Evolutionary conservation across 192 early-diverging fungal species (phyloP), one percentile per base, ranked within the genome.

Genomic region (Geranomyces michiganensis): DNA sequence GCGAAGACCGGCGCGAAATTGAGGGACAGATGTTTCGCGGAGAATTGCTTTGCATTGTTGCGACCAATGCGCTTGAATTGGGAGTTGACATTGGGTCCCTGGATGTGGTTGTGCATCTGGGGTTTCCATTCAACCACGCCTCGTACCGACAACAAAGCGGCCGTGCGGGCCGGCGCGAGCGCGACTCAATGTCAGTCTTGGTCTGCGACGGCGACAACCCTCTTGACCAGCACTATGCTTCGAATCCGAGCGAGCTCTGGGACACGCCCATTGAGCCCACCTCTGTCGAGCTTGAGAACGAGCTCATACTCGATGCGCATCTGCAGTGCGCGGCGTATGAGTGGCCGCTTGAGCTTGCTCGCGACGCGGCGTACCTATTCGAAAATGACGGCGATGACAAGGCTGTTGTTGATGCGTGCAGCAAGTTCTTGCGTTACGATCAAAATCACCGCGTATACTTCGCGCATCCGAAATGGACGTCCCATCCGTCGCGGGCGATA

Each of bases 21-120:
- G 93, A 95, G 74, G 62, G 68, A 10, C 65, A 74, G 47, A 70
- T 95, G 74, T 93, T 93, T 77, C 26, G 56, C n/a, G 91, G 90
- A 0, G 75, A 85, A 17, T 62, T 92, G 29, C 66, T 86, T 5
- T 78, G 79, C 71, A 85, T 93, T 27, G 77, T 93, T 0, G 84
- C 90, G 5, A 94, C 93, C 41, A 92, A 87, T 53, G 93, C 93
- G 0, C 78, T 95, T 32, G 93, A 95, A 64, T 79, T 95, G 0
- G 93, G 93, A 5, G 84, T 95, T 9, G 92, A 95, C 71, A 90
- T 93, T 56, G 93, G 93, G 13, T 62, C 72, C 1, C 51, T 78
- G 7, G 92, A 93, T 71, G 89, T 82, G 12, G 91, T 93, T 1
- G 12, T 95, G 0, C 92, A 92, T 78, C 51, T 92, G 7, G 91